Base-by-base conservation (phyloP, 192 early-diverging fungal genomes). In the Rhizoclosmatium globosum region DNA sequence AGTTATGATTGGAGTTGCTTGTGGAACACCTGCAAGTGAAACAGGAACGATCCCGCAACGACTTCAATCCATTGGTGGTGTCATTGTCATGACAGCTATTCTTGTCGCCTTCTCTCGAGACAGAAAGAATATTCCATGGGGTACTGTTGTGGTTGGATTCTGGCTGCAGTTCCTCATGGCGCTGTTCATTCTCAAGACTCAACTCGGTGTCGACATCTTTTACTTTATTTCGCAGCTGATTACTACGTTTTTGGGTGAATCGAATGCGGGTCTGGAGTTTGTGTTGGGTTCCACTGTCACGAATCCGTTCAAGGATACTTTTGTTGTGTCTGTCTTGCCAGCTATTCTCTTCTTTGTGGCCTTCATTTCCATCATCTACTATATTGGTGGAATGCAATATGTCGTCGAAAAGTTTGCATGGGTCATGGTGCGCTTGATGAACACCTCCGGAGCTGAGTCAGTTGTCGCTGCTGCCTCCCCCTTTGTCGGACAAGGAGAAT, bases 321-420 rank as follows among this genome's bases (percentile, higher is more conserved):
- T 97, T 81, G 92, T 89, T 69, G 79, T 92, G 56, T 72, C 83
- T 4, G 93, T 95, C 64, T 88, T 97, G 61, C 94, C 95, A 23
- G 93, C 95, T 46, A 88, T 96, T 59, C 88, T 97, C 78, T 96
- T 96, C 87, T 97, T 97, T 84, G 92, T 93, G 57, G 85, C 95
- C 42, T 91, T 94, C 68, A 93, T 97, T 69, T 92, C 94, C 60
- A 89, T 93, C 68, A 80, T 95, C 69, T 94, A 93, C 87, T 95
- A 95, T 84, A 83, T 93, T 77, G 93, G 94, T 68, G 87, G 89
- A 23, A 91, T 95, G 82, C 95, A 96, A 82, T 94, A 93, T 89
- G 56, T 94, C 71, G 89, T 97, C 45, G 76, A 80, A 7, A 87
- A 90, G 77, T 74, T 92, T 70, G 94, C 91, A 11, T 79, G 80